These are phyloP conservation scores for Fusarium luffae DNA, from an alignment of 2,329 filamentous ascomycete species.

Conservation along the genomic window DNA sequence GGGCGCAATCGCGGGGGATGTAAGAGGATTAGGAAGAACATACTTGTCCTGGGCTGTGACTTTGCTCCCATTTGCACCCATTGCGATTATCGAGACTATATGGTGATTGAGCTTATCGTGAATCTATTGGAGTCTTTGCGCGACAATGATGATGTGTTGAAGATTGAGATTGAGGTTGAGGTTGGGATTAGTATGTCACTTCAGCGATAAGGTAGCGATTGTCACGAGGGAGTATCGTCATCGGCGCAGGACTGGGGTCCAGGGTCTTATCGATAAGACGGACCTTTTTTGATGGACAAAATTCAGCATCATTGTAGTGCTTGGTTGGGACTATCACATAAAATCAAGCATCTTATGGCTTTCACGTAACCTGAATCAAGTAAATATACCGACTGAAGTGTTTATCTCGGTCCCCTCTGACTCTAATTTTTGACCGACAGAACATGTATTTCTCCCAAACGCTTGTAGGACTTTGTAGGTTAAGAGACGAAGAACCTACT, in stretches of 20 bases:
- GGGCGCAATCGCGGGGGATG: conserved; percentile 25
- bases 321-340: neutral
- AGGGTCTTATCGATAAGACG: conserved; percentile 44
- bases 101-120: neutral
- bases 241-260: conserved; percentile 33
- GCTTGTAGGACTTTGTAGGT: neutral
- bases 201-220: conserved; percentile 19
- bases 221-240: conserved; percentile 47
- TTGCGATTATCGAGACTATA: conserved; percentile 45
- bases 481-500: neutral
- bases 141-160: neutral
- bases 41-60: conserved; percentile 86
- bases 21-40: conserved; percentile 42
- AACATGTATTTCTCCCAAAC: neutral
- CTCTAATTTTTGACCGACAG: neutral
- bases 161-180: neutral
- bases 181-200: conserved; percentile 3
- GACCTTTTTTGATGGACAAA: conserved; percentile 14
- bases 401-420: neutral
- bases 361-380: neutral
- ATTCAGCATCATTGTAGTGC: neutral
- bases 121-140: neutral
- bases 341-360: neutral
- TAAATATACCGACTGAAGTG: neutral
- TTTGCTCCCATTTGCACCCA: conserved; percentile 68